Conservation (phyloP, 257 asterid genomes). For the Nicotiana benthamiana region DNA sequence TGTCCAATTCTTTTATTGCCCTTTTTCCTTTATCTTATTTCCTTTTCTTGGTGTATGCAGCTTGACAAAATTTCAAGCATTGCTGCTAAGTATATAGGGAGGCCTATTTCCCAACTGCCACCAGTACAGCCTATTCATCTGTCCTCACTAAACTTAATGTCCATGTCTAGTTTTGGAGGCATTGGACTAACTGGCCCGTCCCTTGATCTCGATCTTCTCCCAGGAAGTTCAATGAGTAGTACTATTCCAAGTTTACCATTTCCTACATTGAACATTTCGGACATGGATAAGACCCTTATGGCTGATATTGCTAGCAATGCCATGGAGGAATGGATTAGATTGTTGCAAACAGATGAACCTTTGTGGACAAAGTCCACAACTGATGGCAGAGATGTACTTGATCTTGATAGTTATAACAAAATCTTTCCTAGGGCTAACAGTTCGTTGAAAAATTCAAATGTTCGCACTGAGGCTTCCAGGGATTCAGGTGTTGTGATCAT, state of each 20-base stretch:
- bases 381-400: slow-evolving; percentile 57
- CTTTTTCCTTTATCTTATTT: background rate
- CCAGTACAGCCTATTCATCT: slow-evolving; percentile 77
- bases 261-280: slow-evolving; percentile 48
- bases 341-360: slow-evolving; percentile 64
- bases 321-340: slow-evolving; percentile 70
- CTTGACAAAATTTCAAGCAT: slow-evolving; percentile 84
- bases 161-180: slow-evolving; percentile 63
- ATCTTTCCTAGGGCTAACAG: slow-evolving; percentile 50
- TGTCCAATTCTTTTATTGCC: background rate
- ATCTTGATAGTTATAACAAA: slow-evolving; percentile 50
- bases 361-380: slow-evolving; percentile 61
- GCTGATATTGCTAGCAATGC: slow-evolving; percentile 63
- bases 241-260: slow-evolving; percentile 22
- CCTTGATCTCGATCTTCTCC: slow-evolving; percentile 78
- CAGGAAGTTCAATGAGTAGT: slow-evolving; percentile 35
- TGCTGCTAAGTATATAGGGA: slow-evolving; percentile 90
- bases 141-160: slow-evolving; percentile 59
- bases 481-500: slow-evolving; percentile 76
- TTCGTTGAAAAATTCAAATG: slow-evolving; percentile 56
- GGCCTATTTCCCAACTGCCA: slow-evolving; percentile 90
- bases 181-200: slow-evolving; percentile 61
- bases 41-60: slow-evolving; percentile 21
- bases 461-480: slow-evolving; percentile 63
- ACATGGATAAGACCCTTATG: slow-evolving; percentile 84